Base-by-base conservation (phyloP, 192 early-diverging fungal genomes). In the Backusella westeae region DNA sequence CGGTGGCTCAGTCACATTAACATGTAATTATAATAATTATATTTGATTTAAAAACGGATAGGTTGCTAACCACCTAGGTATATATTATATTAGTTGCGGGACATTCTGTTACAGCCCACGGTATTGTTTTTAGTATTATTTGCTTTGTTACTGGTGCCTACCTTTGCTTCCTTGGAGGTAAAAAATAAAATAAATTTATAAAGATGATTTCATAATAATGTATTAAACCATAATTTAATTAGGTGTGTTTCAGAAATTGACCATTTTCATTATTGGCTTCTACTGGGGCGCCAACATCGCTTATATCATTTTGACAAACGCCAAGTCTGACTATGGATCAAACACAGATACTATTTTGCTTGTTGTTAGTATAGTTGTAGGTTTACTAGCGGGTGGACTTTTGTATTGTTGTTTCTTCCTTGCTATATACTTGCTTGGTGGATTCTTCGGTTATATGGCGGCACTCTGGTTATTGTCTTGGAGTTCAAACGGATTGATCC, bases 201-300 rank as follows among this genome's bases (percentile, higher is more conserved):
- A 66, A 21, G 21, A 69, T 38, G 17, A 69, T 38, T 21, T 38
- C n/a, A 70, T 21, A 44, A 1, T 23, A 69, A 21, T 71, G 12
- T 71, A 46, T 49, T 71, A 32, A 71, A 71, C 6, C 12, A 46
- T 49, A 19, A 19, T 49, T 71, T 44, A 32, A 26, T 46, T 71
- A 78, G 77, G 80, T 67, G 76, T 81, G 21, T 77, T 75, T 65
- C 80, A 81, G 63, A 69, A 78, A 26, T 42, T 92, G 9, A 89
- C 93, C n/a, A 80, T 95, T 36, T 94, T 94, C 77, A 77, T 96
- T 71, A 85, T 88, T 9, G 95, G 95, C 3, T 94, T 94, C 82
- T 94, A 92, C 72, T 80, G 89, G 7, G 87, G 89, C 72, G 75
- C 82, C 65, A 84, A 85, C 19, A 19, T 90, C 63, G 65, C 86